Percentiles rank a stretch among this genome's conserved stretches.
Conservation (phyloP, 306 rosid species). For the Delonix regia region DNA sequence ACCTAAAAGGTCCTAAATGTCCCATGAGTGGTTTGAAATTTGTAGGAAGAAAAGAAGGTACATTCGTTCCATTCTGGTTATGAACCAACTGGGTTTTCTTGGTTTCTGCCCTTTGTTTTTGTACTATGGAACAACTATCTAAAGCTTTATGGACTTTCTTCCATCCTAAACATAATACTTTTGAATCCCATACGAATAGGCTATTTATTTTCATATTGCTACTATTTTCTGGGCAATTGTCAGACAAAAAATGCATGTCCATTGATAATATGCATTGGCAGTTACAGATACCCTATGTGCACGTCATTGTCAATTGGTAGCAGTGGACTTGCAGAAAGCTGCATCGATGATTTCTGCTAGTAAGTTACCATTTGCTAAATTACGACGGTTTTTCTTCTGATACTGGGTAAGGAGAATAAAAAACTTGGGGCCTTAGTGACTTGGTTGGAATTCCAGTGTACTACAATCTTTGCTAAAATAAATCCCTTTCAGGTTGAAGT, state of each 20-base stretch:
- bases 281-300: not conserved
- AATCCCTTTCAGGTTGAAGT: too few species aligned
- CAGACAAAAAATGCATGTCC: not conserved
- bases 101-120: not conserved
- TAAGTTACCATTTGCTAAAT: not conserved
- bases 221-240: not conserved
- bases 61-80: not conserved
- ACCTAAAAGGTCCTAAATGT: not conserved
- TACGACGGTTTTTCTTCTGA: not conserved
- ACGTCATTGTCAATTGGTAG: not conserved
- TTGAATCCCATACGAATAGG: not conserved
- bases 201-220: not conserved
- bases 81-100: not conserved
- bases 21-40: not conserved
- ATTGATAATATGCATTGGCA: not conserved
- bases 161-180: not conserved
- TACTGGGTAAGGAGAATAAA: not conserved
- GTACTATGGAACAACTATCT: not conserved
- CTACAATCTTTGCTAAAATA: not conserved
- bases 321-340: not conserved
- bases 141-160: not conserved
- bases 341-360: not conserved
- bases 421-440: not conserved
- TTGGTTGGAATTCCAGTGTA: not conserved
- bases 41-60: not conserved